phyloP scores from a whole-genome alignment of 2,329 filamentous ascomycete genomes.

The Berkeleyomyces rouxiae region DNA sequence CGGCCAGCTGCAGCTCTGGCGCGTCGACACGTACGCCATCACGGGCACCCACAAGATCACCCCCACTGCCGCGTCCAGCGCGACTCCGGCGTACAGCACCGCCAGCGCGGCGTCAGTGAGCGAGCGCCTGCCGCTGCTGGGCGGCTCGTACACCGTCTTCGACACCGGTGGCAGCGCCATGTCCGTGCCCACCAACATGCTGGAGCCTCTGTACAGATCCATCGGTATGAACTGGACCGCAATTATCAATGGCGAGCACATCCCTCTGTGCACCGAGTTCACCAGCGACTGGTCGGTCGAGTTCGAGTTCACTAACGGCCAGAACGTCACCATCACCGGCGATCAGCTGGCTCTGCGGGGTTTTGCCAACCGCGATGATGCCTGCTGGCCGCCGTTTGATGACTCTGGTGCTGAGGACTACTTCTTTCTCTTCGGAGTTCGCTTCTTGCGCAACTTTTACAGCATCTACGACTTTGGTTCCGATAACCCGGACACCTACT shows the following conservation, averaged over 20 bases:
- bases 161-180: constrained; percentile 21
- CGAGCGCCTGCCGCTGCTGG: not conserved
- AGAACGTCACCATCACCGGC: constrained; percentile 20
- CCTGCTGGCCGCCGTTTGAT: constrained; percentile 23
- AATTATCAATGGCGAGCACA: constrained; percentile 17
- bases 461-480: constrained; percentile 21
- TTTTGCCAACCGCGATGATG: constrained; percentile 21
- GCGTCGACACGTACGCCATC: constrained; percentile 15
- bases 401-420: constrained; percentile 15
- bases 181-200: constrained; percentile 17
- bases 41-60: constrained; percentile 12
- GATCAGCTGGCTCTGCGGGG: constrained; percentile 20
- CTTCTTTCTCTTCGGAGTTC: constrained; percentile 20
- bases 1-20: constrained; percentile 21
- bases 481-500: constrained; percentile 6
- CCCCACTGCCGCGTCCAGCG: constrained; percentile 1
- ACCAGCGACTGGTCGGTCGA: constrained; percentile 22
- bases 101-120: constrained; percentile 17
- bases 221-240: constrained; percentile 23
- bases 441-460: constrained; percentile 21
- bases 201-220: constrained; percentile 19
- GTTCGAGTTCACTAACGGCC: constrained; percentile 18
- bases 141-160: constrained; percentile 17
- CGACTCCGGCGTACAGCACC: constrained; percentile 3
- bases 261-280: constrained; percentile 23